Evolutionary conservation across 345 rosid species (phyloP), one percentile per base, ranked within the genome.

Genomic region (Alliaria petiolata): DNA sequence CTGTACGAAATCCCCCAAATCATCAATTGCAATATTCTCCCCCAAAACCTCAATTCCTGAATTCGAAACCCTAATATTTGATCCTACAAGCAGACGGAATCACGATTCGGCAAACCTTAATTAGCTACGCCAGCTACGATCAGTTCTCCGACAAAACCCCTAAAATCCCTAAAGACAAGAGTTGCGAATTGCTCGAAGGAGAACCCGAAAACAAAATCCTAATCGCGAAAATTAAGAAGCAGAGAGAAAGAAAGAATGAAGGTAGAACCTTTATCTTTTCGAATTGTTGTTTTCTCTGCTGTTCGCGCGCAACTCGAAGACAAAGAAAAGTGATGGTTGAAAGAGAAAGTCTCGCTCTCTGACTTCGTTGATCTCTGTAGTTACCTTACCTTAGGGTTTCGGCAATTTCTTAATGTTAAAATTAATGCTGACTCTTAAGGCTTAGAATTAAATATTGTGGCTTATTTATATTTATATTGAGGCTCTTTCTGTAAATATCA

Each of bases 271-370:
- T 28, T 40, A 16, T 2, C 3, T 25, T 22, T 57, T 59, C 65
- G 65, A 43, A 61, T 61, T 2, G 20, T n/a, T n/a, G 1, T 38
- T n/a, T 13, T 39, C 12, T 22, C 49, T 5, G 39, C 7, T 17
- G 66, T 45, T 62, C 55, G 68, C 68, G 68, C 68, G 55, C 43
- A 6, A 33, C 25, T 6, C 53, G 60, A 69, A 40, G 62, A 62
- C 54, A 43, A 62, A 33, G 13, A 33, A 62, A 22, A 22, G 25
- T 52, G n/a, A 42, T 8, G n/a, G 50, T 36, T 59, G 68, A 71
- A 49, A 59, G 42, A 53, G 16, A 69, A 19, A 67, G 61, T 8
- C 54, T 30, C 14, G 34, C 34, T 7, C 43, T 67, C 28, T 61
- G 51, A 47, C 66, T 70, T 69, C 25, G 52, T 30, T 51, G 61